Evolutionary conservation across 2,329 filamentous ascomycete species (phyloP).

Genomic region (Didymellaceae sp.): DNA sequence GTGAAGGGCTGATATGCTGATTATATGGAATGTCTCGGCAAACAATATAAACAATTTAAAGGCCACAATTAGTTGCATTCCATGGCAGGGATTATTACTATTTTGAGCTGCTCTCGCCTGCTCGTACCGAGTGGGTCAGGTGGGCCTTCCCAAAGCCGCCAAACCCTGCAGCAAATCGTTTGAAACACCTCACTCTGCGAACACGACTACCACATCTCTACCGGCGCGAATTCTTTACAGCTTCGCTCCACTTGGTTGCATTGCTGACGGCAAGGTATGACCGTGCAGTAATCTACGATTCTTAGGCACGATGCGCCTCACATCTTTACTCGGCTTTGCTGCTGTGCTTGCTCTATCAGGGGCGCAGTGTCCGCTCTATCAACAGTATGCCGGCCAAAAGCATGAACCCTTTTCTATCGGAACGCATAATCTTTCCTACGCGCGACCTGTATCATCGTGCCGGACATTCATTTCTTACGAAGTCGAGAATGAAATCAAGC

Average conservation of each 20-base stretch:
- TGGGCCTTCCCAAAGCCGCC: neutral
- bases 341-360: slow-evolving; percentile 23
- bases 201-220: neutral
- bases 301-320: slow-evolving; percentile 12
- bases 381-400: slow-evolving; percentile 46
- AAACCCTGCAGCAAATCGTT: neutral
- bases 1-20: slow-evolving; percentile 51
- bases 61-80: slow-evolving; percentile 3
- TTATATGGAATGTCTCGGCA: slow-evolving; percentile 21
- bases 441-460: slow-evolving; percentile 53
- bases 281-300: neutral
- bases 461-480: slow-evolving; percentile 53
- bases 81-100: neutral
- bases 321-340: slow-evolving; percentile 5
- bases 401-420: slow-evolving; percentile 54
- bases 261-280: neutral
- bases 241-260: neutral
- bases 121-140: neutral
- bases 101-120: neutral
- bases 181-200: neutral
- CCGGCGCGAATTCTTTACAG: neutral
- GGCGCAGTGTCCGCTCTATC: slow-evolving; percentile 54
- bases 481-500: slow-evolving; percentile 50
- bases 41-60: slow-evolving; percentile 22
- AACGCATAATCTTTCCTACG: slow-evolving; percentile 52